These are phyloP conservation scores for Candida ipomoeae DNA, from an alignment of 805 yeast species.

Conservation along the genomic window DNA sequence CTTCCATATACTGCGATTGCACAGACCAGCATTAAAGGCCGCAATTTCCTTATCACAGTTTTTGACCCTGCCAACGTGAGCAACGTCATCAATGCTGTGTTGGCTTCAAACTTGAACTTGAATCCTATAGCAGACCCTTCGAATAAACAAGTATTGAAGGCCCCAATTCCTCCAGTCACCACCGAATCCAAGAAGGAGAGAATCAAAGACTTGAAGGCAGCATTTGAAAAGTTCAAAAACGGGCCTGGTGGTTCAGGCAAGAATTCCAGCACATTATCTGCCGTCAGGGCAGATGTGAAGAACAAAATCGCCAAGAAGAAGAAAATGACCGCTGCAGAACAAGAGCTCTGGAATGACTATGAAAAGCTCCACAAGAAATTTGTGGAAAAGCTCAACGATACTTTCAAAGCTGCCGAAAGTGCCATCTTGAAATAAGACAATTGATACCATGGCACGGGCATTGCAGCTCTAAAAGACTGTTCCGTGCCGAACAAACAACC, in stretches of 20 bases:
- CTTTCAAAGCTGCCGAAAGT: slow-evolving; percentile 41
- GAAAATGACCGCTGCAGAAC: slow-evolving; percentile 52
- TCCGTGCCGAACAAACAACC: slow-evolving; percentile 73
- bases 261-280: slow-evolving; percentile 43
- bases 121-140: slow-evolving; percentile 75
- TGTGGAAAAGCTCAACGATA: slow-evolving; percentile 48
- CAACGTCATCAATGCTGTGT: slow-evolving; percentile 63
- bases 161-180: slow-evolving; percentile 72
- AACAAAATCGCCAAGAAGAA: slow-evolving; percentile 45
- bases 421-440: slow-evolving; percentile 32
- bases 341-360: slow-evolving; percentile 52
- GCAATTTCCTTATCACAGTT: slow-evolving; percentile 71
- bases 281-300: slow-evolving; percentile 49
- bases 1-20: slow-evolving; percentile 61
- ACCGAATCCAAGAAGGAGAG: slow-evolving; percentile 58
- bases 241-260: slow-evolving; percentile 27
- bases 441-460: neutral
- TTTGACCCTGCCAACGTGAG: slow-evolving; percentile 78
- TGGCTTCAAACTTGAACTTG: slow-evolving; percentile 65
- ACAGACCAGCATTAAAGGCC: slow-evolving; percentile 65
- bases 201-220: slow-evolving; percentile 59
- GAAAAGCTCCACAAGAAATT: slow-evolving; percentile 70
- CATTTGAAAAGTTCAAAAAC: slow-evolving; percentile 59
- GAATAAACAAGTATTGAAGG: slow-evolving; percentile 68
- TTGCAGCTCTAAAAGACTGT: slow-evolving; percentile 5